Evolutionary conservation across 352 stramenopile genomes (phyloP), one percentile per base, ranked within the genome.

Genomic region (Globisporangium nodosum): DNA sequence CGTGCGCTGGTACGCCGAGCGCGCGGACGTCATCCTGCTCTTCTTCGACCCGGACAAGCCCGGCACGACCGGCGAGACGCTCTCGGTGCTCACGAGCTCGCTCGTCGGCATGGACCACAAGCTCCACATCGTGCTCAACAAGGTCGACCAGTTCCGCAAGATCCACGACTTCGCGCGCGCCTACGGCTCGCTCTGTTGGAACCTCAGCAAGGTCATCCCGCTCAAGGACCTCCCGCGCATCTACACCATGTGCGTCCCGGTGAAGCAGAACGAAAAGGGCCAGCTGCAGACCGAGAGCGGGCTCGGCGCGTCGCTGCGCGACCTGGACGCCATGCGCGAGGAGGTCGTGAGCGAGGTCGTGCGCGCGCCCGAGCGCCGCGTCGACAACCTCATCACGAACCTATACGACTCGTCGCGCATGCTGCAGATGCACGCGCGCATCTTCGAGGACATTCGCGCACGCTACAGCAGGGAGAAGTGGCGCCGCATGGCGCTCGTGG

Each of bases 41-140:
- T 99, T 99, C 73, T 99, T 99, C 68, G 97, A 99, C 81, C 97
- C 97, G 4, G 97, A 99, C 69, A 99, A 99, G 70, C 94, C 94
- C 0, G 97, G 97, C 18, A 99, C 97, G 9, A 99, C 97, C 0
- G 97, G 97, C 20, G 97, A 99, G 76, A 99, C 97, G 61, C 86
- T 99, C 24, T 97, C 87, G 37, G 96, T 99, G 48, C 74, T 99
- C 35, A 97, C 98, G 40, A 97, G 98, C 61, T 97, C 94, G 46
- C 81, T 99, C 42, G 80, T 94, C 16, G 74, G 97, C 18, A 98
- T 99, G 95, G 97, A 99, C 83, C 97, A 99, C 70, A 99, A 99
- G 77, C 78, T 99, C 39, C 92, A 99, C 73, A 99, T 99, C 65
- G 96, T 99, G 51, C 82, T 99, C 33, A 99, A 99, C 82, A 99